Conservation (phyloP, 352 stramenopile species). For the Pythium aphanidermatum region DNA sequence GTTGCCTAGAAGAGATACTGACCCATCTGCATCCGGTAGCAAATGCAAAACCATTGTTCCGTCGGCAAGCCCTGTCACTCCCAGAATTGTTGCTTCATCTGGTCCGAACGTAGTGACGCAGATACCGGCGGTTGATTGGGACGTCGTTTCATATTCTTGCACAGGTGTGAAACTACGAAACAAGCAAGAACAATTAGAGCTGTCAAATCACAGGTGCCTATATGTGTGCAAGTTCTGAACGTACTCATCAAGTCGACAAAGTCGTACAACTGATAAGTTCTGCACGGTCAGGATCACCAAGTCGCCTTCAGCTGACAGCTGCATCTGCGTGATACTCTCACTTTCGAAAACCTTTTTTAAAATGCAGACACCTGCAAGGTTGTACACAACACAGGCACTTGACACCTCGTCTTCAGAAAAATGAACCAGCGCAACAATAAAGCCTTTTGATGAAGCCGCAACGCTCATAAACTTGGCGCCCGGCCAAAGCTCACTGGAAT, state of each 20-base stretch:
- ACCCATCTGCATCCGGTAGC: slow-evolving; percentile 75
- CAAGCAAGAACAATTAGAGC: slow-evolving; percentile 6
- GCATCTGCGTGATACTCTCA: slow-evolving; percentile 41
- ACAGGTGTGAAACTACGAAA: slow-evolving; percentile 49
- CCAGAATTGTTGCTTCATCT: slow-evolving; percentile 70
- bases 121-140: slow-evolving; percentile 30
- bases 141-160: slow-evolving; percentile 56
- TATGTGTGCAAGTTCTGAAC: no score
- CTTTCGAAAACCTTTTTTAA: slow-evolving; percentile 35
- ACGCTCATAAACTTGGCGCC: slow-evolving; percentile 11
- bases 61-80: slow-evolving; percentile 59
- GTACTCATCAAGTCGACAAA: slow-evolving; percentile 81
- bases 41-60: slow-evolving; percentile 72
- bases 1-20: slow-evolving; percentile 67
- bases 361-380: slow-evolving; percentile 54
- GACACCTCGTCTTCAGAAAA: background rate
- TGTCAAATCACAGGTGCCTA: no score
- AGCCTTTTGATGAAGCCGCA: slow-evolving; percentile 47
- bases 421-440: slow-evolving; percentile 30
- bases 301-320: slow-evolving; percentile 64
- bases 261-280: slow-evolving; percentile 31
- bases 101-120: slow-evolving; percentile 64
- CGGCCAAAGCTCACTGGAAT: slow-evolving; percentile 2
- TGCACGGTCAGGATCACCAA: slow-evolving; percentile 60
- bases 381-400: slow-evolving; percentile 55